Percentiles rank a stretch among this genome's conserved stretches.
These are phyloP conservation scores for Mycena sp. DNA, from an alignment of 1,284 basidiomycete species.

Conservation along the genomic window DNA sequence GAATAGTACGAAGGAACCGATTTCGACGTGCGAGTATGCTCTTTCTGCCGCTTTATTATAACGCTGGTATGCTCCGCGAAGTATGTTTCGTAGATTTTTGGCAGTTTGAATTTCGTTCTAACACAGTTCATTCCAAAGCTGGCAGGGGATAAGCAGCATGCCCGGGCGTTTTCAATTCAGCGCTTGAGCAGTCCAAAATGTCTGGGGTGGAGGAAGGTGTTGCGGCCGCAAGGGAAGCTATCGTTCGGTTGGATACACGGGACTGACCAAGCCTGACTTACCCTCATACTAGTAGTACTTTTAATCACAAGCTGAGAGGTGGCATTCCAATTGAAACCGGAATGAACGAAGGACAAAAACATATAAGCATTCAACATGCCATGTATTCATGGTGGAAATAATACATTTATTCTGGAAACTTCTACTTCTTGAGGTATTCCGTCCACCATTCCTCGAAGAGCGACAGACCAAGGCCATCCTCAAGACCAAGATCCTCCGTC, in stretches of 20 bases:
- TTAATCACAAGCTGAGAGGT: no score
- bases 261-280: no score
- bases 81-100: conserved; percentile 34
- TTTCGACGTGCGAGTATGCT: conserved; percentile 60
- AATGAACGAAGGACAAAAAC: no score
- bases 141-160: conserved; percentile 55
- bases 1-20: conserved; percentile 36
- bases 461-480: conserved; percentile 66
- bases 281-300: no score
- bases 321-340: no score
- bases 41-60: conserved; percentile 70
- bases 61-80: conserved; percentile 59
- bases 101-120: background rate
- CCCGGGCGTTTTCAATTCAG: conserved; percentile 55
- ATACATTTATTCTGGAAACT: conserved; percentile 9
- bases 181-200: conserved; percentile 57
- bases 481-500: conserved; percentile 68
- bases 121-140: no score
- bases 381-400: no score
- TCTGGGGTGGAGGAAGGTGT: conserved; percentile 63
- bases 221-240: conserved; percentile 56
- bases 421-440: conserved; percentile 39
- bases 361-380: no score
- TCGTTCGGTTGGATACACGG: conserved; percentile 23
- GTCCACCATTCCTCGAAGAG: conserved; percentile 85